Conservation (phyloP, 352 stramenopile species). For the Pythium phragmitis region DNA sequence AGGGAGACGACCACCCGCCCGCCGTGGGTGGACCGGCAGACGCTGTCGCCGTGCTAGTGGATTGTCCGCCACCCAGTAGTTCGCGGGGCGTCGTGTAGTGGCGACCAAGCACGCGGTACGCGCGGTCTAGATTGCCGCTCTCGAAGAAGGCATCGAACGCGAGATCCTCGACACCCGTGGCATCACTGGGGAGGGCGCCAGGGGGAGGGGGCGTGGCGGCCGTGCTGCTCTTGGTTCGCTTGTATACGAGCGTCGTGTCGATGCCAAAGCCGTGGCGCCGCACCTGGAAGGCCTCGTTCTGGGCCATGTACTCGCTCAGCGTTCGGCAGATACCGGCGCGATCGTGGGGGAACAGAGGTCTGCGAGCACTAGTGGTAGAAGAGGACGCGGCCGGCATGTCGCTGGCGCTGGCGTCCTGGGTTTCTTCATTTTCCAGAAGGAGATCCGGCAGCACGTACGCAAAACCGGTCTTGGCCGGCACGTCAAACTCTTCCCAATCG, state of each 20-base stretch:
- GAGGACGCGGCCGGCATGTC: background rate
- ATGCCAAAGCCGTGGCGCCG: slow-evolving; percentile 58
- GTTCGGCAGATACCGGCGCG: slow-evolving; percentile 38
- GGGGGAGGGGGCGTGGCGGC: background rate
- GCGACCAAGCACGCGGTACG: slow-evolving; percentile 55
- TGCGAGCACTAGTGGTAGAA: background rate
- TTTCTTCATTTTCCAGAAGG: slow-evolving; percentile 37
- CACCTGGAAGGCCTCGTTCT: slow-evolving; percentile 65
- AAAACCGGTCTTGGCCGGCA: slow-evolving; percentile 57
- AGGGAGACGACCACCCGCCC: slow-evolving; percentile 29
- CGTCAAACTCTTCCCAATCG: slow-evolving; percentile 69
- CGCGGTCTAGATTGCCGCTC: slow-evolving; percentile 73
- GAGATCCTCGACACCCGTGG: slow-evolving; percentile 35
- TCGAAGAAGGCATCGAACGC: slow-evolving; percentile 70
- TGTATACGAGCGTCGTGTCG: slow-evolving; percentile 61
- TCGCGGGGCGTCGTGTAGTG: slow-evolving; percentile 53
- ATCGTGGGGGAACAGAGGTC: slow-evolving; percentile 7
- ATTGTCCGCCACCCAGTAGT: slow-evolving; percentile 14
- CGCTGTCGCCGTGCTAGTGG: background rate
- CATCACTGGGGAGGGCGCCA: background rate
- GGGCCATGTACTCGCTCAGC: slow-evolving; percentile 68
- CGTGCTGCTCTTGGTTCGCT: slow-evolving; percentile 43
- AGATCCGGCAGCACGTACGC: slow-evolving; percentile 51
- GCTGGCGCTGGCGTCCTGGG: slow-evolving; percentile 18
- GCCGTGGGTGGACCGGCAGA: background rate